These are phyloP conservation scores for Balakata baccata DNA, from an alignment of 345 rosid species.

Conservation along the genomic window DNA sequence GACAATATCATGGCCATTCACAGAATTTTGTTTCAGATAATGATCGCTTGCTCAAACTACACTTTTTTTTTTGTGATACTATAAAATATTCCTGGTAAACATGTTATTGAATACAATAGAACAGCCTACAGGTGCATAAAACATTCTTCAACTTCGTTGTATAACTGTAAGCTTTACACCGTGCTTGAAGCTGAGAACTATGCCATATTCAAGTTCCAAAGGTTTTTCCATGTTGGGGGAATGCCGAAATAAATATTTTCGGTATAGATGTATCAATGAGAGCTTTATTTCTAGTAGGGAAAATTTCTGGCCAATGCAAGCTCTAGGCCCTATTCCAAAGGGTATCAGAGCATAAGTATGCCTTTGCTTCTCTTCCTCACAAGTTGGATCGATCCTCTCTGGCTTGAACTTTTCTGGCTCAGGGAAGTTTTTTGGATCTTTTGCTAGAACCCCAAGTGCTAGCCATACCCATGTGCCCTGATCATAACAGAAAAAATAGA, in stretches of 20 bases:
- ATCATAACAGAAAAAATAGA: background rate
- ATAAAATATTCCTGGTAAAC: too few relatives aligned
- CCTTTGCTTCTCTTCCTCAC: conserved; percentile 75
- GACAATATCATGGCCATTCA: background rate
- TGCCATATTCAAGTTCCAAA: conserved; percentile 64
- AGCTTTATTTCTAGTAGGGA: conserved; percentile 77
- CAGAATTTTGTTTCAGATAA: background rate
- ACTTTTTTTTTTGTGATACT: background rate
- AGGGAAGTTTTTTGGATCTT: conserved; percentile 84
- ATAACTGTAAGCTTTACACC: conserved; percentile 70
- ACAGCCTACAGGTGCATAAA: background rate
- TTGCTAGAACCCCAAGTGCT: conserved; percentile 81
- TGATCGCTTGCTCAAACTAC: background rate
- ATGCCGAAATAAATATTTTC: conserved; percentile 60
- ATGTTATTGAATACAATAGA: background rate
- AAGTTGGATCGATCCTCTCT: conserved; percentile 70
- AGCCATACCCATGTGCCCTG: conserved; percentile 97
- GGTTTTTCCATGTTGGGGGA: conserved; percentile 83
- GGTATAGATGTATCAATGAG: conserved; percentile 62
- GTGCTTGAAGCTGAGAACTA: conserved; percentile 77
- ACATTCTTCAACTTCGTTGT: conserved; percentile 43
- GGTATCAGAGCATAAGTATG: conserved; percentile 87
- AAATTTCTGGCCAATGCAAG: conserved; percentile 84
- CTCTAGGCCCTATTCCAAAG: conserved; percentile 88
- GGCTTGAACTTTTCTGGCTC: conserved; percentile 83